Conservation (phyloP, 305 asterid species). For the Fraxinus paxiana region DNA sequence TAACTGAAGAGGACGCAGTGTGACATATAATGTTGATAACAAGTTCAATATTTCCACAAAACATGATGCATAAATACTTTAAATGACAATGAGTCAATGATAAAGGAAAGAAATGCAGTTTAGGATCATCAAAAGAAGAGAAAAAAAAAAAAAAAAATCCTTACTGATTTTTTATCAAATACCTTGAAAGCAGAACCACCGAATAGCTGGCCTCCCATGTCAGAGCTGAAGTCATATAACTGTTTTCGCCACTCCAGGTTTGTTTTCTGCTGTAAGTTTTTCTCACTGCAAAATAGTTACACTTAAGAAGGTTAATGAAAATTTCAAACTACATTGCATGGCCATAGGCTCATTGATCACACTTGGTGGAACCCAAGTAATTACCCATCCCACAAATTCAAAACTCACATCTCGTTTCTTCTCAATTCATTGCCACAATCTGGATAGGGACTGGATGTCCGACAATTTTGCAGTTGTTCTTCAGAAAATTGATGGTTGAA, state of each 20-base stretch:
- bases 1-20: background rate
- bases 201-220: conserved; percentile 7
- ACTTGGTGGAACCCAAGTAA: conserved; percentile 8
- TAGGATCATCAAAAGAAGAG: background rate
- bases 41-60: background rate
- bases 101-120: background rate
- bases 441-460: background rate
- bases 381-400: background rate
- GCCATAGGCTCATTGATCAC: background rate
- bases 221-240: conserved; percentile 5
- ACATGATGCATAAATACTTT: background rate
- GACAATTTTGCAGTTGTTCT: background rate
- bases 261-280: background rate
- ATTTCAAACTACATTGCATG: background rate
- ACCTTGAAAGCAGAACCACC: conserved; percentile 23
- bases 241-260: conserved; percentile 15
- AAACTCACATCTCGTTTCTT: conserved; percentile 10
- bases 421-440: background rate
- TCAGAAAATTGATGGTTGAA: conserved; percentile 19
- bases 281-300: conserved; percentile 25
- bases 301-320: background rate
- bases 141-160: conserved; percentile 6
- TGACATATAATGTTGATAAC: background rate
- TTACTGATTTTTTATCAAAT: conserved; percentile 3
- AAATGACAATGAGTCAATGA: background rate